Conservation (phyloP, 306 rosid species). For the Fagus crenata region DNA sequence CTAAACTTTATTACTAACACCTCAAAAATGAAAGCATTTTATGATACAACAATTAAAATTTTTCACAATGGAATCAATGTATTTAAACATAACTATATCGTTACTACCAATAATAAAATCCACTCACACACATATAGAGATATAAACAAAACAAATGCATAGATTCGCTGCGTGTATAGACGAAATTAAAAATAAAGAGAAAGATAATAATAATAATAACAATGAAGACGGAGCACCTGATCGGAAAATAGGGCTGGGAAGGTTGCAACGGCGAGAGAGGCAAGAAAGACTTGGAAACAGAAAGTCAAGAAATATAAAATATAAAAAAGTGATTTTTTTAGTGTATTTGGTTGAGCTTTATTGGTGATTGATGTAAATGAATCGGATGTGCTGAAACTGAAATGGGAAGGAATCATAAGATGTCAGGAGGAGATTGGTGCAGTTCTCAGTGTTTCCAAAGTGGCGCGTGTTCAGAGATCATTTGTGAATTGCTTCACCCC, state of each 20-base stretch:
- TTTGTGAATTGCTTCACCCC: background rate
- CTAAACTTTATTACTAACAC: background rate
- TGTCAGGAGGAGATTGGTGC: background rate
- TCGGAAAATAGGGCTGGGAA: constrained; percentile 4
- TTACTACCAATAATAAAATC: background rate
- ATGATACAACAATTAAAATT: background rate
- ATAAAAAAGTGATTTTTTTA: too few species aligned
- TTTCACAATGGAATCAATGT: background rate
- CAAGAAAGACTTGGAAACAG: background rate
- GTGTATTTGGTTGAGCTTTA: background rate
- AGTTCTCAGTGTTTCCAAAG: background rate
- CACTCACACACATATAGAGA: background rate
- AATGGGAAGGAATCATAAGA: background rate
- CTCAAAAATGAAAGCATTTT: background rate
- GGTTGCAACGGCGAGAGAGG: background rate
- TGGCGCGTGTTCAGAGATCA: background rate
- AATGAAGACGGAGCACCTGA: background rate
- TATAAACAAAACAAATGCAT: background rate
- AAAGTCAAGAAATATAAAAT: too few species aligned
- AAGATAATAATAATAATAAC: background rate
- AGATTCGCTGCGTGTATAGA: background rate
- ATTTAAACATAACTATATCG: background rate
- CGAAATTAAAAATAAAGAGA: background rate
- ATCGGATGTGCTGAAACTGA: background rate
- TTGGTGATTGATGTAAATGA: background rate